These are phyloP conservation scores for Elongisporangium prolatum DNA, from an alignment of 352 stramenopile species.

Conservation along the genomic window DNA sequence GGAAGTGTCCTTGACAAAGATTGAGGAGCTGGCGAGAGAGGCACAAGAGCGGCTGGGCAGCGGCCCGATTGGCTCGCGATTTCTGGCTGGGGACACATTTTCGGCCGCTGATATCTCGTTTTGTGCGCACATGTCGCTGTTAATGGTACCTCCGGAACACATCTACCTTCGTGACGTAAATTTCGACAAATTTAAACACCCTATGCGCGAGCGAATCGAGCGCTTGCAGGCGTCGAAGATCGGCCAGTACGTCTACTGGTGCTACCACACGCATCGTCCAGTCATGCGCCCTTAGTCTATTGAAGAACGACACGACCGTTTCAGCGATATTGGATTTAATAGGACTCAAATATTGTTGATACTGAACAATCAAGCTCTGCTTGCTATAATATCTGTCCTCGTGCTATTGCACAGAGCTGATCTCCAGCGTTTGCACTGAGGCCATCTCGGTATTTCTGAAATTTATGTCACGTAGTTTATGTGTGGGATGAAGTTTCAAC, in stretches of 20 bases:
- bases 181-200: conserved; percentile 12
- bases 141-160: conserved; percentile 34
- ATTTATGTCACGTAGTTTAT: too few species aligned
- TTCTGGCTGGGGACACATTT: conserved; percentile 33
- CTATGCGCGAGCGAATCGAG: conserved; percentile 19
- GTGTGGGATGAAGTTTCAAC: too few species aligned
- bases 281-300: conserved; percentile 4
- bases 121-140: conserved; percentile 39
- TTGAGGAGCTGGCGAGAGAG: conserved; percentile 21
- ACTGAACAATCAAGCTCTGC: too few species aligned
- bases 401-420: too few species aligned
- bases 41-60: conserved; percentile 25
- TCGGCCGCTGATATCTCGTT: conserved; percentile 50
- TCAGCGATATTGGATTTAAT: too few species aligned
- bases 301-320: too few species aligned
- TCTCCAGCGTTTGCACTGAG: too few species aligned
- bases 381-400: too few species aligned
- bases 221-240: conserved; percentile 28
- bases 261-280: conserved; percentile 46
- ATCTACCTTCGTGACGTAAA: conserved; percentile 33
- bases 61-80: conserved; percentile 26
- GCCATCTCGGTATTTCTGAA: too few species aligned
- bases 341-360: too few species aligned
- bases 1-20: conserved; percentile 20
- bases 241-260: conserved; percentile 42